Evolutionary conservation across 306 rosid genomes (phyloP), one percentile per base, ranked within the genome.

Genomic region (Quercus parvula): DNA sequence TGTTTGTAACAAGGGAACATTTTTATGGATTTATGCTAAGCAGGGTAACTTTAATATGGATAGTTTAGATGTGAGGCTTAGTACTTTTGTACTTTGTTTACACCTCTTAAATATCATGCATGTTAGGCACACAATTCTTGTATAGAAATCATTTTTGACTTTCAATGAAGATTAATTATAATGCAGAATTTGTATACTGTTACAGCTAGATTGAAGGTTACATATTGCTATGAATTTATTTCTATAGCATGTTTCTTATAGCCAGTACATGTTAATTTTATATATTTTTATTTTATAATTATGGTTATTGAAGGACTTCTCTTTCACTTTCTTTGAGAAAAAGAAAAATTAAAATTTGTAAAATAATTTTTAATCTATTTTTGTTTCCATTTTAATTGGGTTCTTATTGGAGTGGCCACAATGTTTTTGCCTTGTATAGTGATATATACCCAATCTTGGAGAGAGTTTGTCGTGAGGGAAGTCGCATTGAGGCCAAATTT

Each of bases 401-500:
- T 38, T 38, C 33, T 79, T 62, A 49, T 79, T 75, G 70, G 74
- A 56, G 71, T 75, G 54, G 61, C 75, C 74, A 35, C 25, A 76
- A 11, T 44, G 52, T 59, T 46, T 67, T 74, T 55, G 84, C 52
- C 27, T 77, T 75, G 77, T 80, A 69, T 83, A 95, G 99, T 78
- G 92, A 86, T 84, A 86, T 92, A 70, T 85, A 87, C 83, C 97
- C 95, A 20, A 84, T 86, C 81, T 80, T 95, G 75, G 73, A 86
- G 83, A 83, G 79, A 76, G 52, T 90, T 54, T 95, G 97, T 82
- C 77, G 90, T 74, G 89, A 81, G 73, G 99, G 99, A 75, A 90
- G 91, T 80, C 98, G 94, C 19, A 56, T 72, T 70, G 93, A 92
- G 86, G 88, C 99, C 83, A 95, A 95, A 82, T 79, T 76, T 67